Evolutionary conservation across 2,329 filamentous ascomycete species (phyloP), one percentile per base, ranked within the genome.

Genomic region (Trichophyton verrucosum): DNA sequence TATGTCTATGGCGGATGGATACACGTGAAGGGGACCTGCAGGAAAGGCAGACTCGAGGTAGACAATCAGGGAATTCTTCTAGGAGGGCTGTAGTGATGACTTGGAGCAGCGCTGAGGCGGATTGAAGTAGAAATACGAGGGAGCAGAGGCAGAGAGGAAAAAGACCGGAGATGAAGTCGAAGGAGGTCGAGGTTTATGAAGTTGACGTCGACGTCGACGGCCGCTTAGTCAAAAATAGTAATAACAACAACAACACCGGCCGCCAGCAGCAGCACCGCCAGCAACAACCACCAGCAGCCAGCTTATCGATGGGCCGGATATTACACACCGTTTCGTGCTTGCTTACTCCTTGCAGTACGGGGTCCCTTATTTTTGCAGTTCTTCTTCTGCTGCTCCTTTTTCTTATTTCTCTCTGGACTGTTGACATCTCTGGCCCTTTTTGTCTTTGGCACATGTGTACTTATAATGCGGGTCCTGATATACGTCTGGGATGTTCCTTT

Each of bases 281-380:
- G 11, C 11, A 38, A 38, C 11, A 38, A 38, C 33, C 0, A 38
- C 24, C 24, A 27, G 24, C 24, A 27, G 27, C 33, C 33, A 38
- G 15, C 22, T 27, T 55, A 55, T 30, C 33, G 33, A 55, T 36
- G 15, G 30, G 33, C 51, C 51, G 51, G 51, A 55, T 55, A 55
- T 55, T 55, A 55, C 51, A 53, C 49, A 55, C 51, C 51, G 51
- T 55, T 55, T 38, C 30, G 51, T 51, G 44, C 44, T 27, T 51
- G 33, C 33, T 38, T 38, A 20, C 44, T 46, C 44, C 44, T 47
- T 47, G 20, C 44, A 47, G 44, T 47, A 47, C 44, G 44, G 44
- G 44, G 44, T 22, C 20, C 33, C 33, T 38, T 30, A 30, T 38
- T 38, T 38, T 38, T 38, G 33, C 33, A 38, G 33, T 38, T 30